phyloP scores from a whole-genome alignment of 208 protist species.

The Angomonas desouzai region DNA sequence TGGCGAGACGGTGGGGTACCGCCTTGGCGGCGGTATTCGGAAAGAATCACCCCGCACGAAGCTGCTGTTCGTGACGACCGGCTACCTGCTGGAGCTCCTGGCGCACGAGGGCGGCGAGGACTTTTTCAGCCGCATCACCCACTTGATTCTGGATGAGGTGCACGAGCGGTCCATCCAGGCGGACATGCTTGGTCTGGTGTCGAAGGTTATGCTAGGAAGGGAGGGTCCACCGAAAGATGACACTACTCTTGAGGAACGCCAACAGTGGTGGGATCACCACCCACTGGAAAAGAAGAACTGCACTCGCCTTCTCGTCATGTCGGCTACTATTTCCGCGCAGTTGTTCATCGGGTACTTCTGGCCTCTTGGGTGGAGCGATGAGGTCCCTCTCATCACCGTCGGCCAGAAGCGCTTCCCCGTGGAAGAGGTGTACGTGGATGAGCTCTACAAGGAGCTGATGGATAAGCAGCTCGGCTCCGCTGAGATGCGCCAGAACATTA shows the following conservation, averaged over 20 bases:
- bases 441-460: constrained; percentile 1
- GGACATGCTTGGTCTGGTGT: constrained; percentile 38
- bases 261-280: constrained; percentile 11
- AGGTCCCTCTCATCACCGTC: constrained; percentile 19
- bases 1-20: constrained; percentile 30
- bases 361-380: constrained; percentile 12
- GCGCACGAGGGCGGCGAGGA: constrained; percentile 19
- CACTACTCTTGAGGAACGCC: background rate
- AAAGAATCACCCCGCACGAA: constrained; percentile 15
- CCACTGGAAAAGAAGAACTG: constrained; percentile 10
- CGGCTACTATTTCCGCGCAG: constrained; percentile 24
- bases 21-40: constrained; percentile 43
- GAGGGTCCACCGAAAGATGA: background rate
- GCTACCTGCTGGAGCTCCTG: constrained; percentile 27
- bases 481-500: constrained; percentile 7
- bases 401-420: constrained; percentile 21
- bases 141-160: constrained; percentile 47
- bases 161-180: constrained; percentile 38
- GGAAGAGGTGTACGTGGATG: constrained; percentile 17
- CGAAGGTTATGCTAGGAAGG: constrained; percentile 19
- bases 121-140: constrained; percentile 24
- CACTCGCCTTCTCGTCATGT: constrained; percentile 29
- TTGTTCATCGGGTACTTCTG: constrained; percentile 20
- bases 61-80: constrained; percentile 31
- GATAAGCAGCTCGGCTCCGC: background rate